Evolutionary conservation across 805 yeast genomes (phyloP), one percentile per base, ranked within the genome.

Genomic region (Starmera quercuum): DNA sequence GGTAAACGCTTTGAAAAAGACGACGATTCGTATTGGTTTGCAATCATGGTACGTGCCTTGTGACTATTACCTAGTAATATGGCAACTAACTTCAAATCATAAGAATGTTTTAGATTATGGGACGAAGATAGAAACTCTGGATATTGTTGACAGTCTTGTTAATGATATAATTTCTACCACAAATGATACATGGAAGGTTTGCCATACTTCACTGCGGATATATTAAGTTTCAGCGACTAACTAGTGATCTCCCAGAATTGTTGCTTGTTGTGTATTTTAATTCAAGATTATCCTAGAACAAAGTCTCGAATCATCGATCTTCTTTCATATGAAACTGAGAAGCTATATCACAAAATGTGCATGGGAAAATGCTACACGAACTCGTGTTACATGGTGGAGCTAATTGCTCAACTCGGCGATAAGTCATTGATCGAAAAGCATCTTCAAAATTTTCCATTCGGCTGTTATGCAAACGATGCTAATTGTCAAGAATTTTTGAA

Each of bases 111-210:
- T 25, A 9, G 49, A 47, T 31, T 47, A 43, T 29, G 55, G 55
- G 9, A 25, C 16, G 4, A 27, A 18, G 12, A 27, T 27, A 18
- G 21, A 27, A 16, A n/a, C 14, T n/a, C 10, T n/a, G 20, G 19
- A 31, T 2, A 22, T 19, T 2, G 42, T 49, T 37, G 47, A 46
- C 19, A 32, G 38, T 4, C 42, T 25, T 11, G 27, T 25, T 5
- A 13, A 25, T 11, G 15, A 25, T 14, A 17, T 17, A 25, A 11
- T 25, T 11, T 9, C 13, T 14, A 14, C 15, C 15, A 25, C n/a
- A 14, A 15, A 13, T 6, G 41, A 42, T 21, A 48, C 51, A 19
- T 51, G 56, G 56, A 51, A 49, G 34, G 54, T 51, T 20, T 7
- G n/a, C 25, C 14, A 7, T 13, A 7, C n/a, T n/a, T n/a, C 26